phyloP scores from a whole-genome alignment of 2,329 filamentous ascomycete species.

The Erysiphe pulchra region DNA sequence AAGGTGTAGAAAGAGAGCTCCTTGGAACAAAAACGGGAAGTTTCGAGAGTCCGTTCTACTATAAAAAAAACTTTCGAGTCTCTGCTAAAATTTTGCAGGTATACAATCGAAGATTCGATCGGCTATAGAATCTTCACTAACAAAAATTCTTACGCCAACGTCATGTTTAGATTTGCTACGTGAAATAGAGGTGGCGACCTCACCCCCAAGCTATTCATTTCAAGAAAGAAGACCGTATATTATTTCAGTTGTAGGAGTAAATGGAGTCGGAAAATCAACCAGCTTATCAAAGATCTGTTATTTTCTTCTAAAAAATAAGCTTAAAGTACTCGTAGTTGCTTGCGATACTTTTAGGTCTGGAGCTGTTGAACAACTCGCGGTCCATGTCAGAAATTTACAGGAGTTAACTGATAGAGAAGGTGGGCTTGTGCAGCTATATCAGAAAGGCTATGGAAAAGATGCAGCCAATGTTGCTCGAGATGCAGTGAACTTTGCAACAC shows the following conservation, averaged over 20 bases:
- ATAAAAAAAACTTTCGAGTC: background rate
- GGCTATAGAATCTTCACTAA: conserved; percentile 77
- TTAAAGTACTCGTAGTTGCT: conserved; percentile 78
- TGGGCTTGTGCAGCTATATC: conserved; percentile 69
- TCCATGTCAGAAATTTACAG: conserved; percentile 81
- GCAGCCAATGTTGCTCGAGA: conserved; percentile 88
- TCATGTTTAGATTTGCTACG: conserved; percentile 83
- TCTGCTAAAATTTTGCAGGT: conserved; percentile 17
- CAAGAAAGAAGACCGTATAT: conserved; percentile 61
- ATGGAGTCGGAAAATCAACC: conserved; percentile 93
- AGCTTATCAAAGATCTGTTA: conserved; percentile 96
- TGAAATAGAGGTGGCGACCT: conserved; percentile 61
- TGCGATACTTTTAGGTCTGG: conserved; percentile 94
- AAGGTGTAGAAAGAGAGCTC: conserved; percentile 74
- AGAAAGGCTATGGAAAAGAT: conserved; percentile 95
- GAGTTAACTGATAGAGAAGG: conserved; percentile 70
- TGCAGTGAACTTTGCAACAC: conserved; percentile 55
- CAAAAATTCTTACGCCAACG: conserved; percentile 87
- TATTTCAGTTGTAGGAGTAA: conserved; percentile 94
- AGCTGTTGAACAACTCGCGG: conserved; percentile 85
- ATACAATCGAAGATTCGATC: conserved; percentile 61
- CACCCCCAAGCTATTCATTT: conserved; percentile 36
- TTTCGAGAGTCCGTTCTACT: conserved; percentile 39
- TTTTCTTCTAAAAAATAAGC: conserved; percentile 92
- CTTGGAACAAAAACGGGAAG: conserved; percentile 74